These are phyloP conservation scores for Emydomyces testavorans DNA, from an alignment of 2,329 filamentous ascomycete genomes.

Conservation along the genomic window DNA sequence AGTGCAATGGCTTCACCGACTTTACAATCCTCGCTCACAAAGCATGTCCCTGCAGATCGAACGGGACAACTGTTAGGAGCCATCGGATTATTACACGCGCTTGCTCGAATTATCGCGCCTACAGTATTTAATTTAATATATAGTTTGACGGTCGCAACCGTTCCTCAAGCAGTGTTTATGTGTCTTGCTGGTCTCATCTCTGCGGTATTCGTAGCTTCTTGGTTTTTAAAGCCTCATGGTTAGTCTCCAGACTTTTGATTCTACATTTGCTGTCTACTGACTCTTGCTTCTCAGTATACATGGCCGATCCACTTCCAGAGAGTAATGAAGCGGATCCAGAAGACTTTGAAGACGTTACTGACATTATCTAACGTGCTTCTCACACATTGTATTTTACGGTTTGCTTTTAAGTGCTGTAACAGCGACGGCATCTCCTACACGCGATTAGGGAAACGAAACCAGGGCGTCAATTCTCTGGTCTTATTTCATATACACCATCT, in stretches of 20 bases:
- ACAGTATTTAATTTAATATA: slow-evolving; percentile 80
- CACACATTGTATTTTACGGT: neutral
- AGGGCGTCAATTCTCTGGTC: no score
- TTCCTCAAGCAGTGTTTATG: slow-evolving; percentile 74
- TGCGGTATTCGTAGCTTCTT: slow-evolving; percentile 53
- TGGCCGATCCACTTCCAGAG: neutral
- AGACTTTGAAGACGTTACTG: slow-evolving; percentile 10
- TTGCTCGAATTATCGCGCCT: slow-evolving; percentile 68
- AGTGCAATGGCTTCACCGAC: slow-evolving; percentile 80
- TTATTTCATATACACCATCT: no score
- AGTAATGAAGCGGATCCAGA: slow-evolving; percentile 4
- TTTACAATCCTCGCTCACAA: slow-evolving; percentile 72
- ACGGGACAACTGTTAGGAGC: slow-evolving; percentile 84
- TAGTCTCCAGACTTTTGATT: slow-evolving; percentile 32
- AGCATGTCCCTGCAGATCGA: slow-evolving; percentile 72
- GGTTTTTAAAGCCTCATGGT: slow-evolving; percentile 65
- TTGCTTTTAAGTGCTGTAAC: no score
- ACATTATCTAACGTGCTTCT: neutral
- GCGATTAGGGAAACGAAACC: no score
- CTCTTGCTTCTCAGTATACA: neutral
- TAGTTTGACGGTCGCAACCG: slow-evolving; percentile 62
- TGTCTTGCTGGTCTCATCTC: slow-evolving; percentile 57
- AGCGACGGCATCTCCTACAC: no score
- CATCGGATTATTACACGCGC: slow-evolving; percentile 70
- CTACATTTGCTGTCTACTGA: neutral